A percentile compares a stretch with the other conserved stretches of the same genome.
phyloP scores from a whole-genome alignment of 1,139 yeast genomes.

The Yamadazyma mexicana region DNA sequence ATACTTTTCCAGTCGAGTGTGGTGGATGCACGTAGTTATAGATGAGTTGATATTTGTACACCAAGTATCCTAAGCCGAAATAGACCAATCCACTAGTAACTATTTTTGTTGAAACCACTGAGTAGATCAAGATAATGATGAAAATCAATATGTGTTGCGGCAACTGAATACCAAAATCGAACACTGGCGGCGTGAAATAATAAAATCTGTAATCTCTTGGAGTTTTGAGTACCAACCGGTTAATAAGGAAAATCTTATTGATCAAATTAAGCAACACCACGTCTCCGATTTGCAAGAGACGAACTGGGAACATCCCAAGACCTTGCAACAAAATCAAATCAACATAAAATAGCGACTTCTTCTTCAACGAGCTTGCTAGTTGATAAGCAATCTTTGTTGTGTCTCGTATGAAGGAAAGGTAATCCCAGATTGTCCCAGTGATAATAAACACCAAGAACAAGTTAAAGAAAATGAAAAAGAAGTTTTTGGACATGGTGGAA shows the following conservation, averaged over 20 bases:
- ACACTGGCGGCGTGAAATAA: slow-evolving; percentile 64
- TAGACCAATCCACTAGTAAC: slow-evolving; percentile 62
- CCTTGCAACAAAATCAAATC: slow-evolving; percentile 74
- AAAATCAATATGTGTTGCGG: slow-evolving; percentile 67
- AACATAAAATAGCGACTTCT: slow-evolving; percentile 69
- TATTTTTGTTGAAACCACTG: slow-evolving; percentile 67
- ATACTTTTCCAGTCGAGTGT: slow-evolving; percentile 69
- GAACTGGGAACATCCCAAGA: slow-evolving; percentile 75
- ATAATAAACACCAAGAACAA: slow-evolving; percentile 76
- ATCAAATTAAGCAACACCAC: slow-evolving; percentile 44
- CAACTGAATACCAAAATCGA: slow-evolving; percentile 63
- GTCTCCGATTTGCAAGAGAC: slow-evolving; percentile 57
- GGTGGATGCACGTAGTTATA: slow-evolving; percentile 71
- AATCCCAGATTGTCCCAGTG: slow-evolving; percentile 77
- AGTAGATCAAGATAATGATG: slow-evolving; percentile 61
- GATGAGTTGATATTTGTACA: slow-evolving; percentile 64
- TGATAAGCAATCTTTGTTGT: slow-evolving; percentile 75
- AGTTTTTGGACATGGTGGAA: slow-evolving; percentile 73
- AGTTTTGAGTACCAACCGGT: slow-evolving; percentile 47
- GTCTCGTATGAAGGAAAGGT: slow-evolving; percentile 75
- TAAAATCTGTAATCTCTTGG: slow-evolving; percentile 63
- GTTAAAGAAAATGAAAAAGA: slow-evolving; percentile 75
- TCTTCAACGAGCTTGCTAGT: slow-evolving; percentile 68
- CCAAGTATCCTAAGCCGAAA: slow-evolving; percentile 60
- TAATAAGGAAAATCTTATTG: slow-evolving; percentile 62